phyloP scores from a whole-genome alignment of 169 alveolate genomes.

The Plasmodium knowlesi region DNA sequence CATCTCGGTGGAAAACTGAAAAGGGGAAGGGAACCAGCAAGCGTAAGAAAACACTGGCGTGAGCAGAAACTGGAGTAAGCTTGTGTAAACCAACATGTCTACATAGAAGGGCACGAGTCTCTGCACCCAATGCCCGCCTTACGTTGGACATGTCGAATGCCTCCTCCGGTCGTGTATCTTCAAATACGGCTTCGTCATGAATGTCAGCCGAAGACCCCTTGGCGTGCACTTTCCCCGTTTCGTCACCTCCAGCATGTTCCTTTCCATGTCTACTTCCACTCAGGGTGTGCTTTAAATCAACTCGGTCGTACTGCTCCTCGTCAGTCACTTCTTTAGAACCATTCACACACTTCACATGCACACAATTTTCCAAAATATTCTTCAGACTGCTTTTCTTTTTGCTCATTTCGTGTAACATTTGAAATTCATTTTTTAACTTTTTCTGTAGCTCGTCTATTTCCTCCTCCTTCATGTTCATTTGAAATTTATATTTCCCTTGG shows the following conservation, averaged over 20 bases:
- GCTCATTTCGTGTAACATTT: constrained; percentile 20
- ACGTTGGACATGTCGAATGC: neutral
- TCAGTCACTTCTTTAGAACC: neutral
- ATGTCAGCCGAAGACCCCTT: neutral
- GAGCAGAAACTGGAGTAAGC: neutral
- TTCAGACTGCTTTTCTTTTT: constrained; percentile 32
- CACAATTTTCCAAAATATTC: neutral
- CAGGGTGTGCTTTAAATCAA: neutral
- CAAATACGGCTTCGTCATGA: neutral
- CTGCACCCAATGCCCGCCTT: neutral
- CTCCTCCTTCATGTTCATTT: constrained; percentile 32
- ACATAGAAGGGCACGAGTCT: neutral
- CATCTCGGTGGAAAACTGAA: constrained; percentile 35
- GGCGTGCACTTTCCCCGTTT: neutral
- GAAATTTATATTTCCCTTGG: constrained; percentile 43
- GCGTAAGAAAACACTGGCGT: neutral
- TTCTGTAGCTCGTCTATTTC: constrained; percentile 42
- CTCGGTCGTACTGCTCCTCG: neutral
- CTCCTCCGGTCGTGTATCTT: constrained; percentile 4
- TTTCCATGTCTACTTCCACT: neutral
- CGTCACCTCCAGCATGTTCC: neutral
- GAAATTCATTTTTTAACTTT: constrained; percentile 43
- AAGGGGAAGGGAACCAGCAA: neutral
- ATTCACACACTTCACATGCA: neutral
- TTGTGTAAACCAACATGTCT: neutral